Percentiles rank a stretch among this genome's conserved stretches.
Conservation (phyloP, 2,329 filamentous ascomycete species). For the Metarhizium rileyi region DNA sequence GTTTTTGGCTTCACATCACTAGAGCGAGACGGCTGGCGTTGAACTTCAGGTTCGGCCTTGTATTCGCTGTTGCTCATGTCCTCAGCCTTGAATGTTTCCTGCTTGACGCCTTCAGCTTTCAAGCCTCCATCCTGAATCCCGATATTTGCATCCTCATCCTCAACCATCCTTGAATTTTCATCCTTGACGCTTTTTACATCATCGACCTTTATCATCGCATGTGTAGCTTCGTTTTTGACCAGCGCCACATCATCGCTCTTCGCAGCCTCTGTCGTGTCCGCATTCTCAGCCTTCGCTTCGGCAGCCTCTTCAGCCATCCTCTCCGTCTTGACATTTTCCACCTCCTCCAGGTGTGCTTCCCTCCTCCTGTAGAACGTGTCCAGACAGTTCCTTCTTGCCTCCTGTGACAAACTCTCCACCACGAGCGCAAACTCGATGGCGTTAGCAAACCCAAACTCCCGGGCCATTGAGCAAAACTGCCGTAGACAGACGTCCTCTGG, state of each 20-base stretch:
- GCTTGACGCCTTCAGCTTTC: slow-evolving; percentile 7
- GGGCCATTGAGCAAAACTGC: slow-evolving; percentile 88
- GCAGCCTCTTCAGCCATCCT: neutral
- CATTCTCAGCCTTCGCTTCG: neutral
- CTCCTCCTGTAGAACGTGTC: slow-evolving; percentile 70
- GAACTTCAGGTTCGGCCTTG: neutral
- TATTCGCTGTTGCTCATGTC: neutral
- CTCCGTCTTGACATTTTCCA: slow-evolving; percentile 10
- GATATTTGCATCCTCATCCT: no score
- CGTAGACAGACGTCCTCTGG: slow-evolving; percentile 63
- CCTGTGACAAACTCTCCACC: slow-evolving; percentile 85
- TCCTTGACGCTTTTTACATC: slow-evolving; percentile 1
- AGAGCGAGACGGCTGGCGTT: neutral
- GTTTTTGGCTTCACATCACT: slow-evolving; percentile 7
- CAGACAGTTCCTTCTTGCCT: slow-evolving; percentile 66
- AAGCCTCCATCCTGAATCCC: slow-evolving; percentile 7
- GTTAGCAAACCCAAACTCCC: slow-evolving; percentile 63
- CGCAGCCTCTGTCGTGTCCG: slow-evolving; percentile 1
- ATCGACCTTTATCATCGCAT: neutral
- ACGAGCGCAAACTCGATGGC: slow-evolving; percentile 79
- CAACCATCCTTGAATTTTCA: slow-evolving; percentile 5
- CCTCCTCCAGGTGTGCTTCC: slow-evolving; percentile 31
- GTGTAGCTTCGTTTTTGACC: neutral
- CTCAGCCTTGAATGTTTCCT: slow-evolving; percentile 11
- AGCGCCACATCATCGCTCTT: slow-evolving; percentile 1